phyloP scores from a whole-genome alignment of 805 yeast species.

The Metschnikowia borealis region DNA sequence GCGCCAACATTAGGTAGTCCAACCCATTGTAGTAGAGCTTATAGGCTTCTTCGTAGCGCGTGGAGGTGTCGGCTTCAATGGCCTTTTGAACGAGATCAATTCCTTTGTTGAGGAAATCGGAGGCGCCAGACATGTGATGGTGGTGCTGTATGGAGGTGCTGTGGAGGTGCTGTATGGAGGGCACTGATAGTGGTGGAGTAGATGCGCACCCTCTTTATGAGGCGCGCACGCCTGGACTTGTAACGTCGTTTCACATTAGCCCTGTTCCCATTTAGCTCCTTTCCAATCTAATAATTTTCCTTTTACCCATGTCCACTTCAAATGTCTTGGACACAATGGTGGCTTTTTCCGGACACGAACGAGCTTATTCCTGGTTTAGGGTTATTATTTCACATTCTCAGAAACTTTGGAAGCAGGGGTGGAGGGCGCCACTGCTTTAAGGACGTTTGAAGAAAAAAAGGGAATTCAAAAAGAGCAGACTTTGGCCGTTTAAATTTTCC shows the following conservation, averaged over 20 bases:
- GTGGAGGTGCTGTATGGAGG: neutral
- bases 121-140: slow-evolving; percentile 24
- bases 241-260: neutral
- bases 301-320: neutral
- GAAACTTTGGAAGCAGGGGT: neutral
- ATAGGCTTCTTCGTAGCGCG: slow-evolving; percentile 90
- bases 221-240: neutral
- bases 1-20: slow-evolving; percentile 92
- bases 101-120: slow-evolving; percentile 89
- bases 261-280: neutral
- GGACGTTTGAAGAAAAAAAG: neutral
- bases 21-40: slow-evolving; percentile 87
- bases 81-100: slow-evolving; percentile 92
- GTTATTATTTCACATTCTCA: no score
- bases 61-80: slow-evolving; percentile 87
- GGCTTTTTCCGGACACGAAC: no score
- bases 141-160: neutral
- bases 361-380: no score
- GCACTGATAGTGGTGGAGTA: neutral
- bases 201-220: slow-evolving; percentile 2
- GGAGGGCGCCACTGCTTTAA: neutral
- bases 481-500: neutral
- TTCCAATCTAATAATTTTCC: neutral
- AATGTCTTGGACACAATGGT: neutral
- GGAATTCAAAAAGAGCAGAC: neutral